A percentile compares a stretch with the other conserved stretches of the same genome.
These are phyloP conservation scores for Fraxinus ornus DNA, from an alignment of 305 asterid genomes.

Conservation along the genomic window DNA sequence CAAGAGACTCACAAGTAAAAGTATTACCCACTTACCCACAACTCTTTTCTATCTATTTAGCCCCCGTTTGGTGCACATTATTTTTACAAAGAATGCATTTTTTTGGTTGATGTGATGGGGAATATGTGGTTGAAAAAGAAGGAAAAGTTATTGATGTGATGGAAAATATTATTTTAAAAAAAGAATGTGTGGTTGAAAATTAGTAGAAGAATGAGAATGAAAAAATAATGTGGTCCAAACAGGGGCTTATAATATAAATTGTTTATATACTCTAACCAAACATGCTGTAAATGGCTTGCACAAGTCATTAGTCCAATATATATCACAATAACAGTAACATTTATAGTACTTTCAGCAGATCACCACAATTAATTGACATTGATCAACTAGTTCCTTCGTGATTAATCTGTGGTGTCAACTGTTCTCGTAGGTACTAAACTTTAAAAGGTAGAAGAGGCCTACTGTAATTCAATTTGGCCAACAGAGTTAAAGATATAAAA, in stretches of 20 bases:
- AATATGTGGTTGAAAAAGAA: too few species aligned
- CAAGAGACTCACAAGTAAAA: not conserved
- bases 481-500: not conserved
- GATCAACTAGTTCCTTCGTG: not conserved
- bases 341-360: not conserved
- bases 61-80: too few species aligned
- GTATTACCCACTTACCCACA: not conserved
- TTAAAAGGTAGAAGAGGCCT: slow-evolving; percentile 14
- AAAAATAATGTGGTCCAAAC: too few species aligned
- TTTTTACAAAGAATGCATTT: too few species aligned
- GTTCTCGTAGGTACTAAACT: not conserved
- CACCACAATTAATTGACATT: slow-evolving; percentile 4
- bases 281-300: not conserved
- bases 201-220: too few species aligned
- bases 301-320: not conserved
- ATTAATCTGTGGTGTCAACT: slow-evolving; percentile 7
- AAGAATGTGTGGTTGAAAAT: too few species aligned
- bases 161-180: too few species aligned
- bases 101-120: too few species aligned
- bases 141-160: too few species aligned
- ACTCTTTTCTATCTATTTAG: not conserved
- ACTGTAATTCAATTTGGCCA: not conserved
- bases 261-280: not conserved
- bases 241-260: not conserved
- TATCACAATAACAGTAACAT: not conserved